Conservation (phyloP, 116 monocot species). For the Posidonia oceanica region DNA sequence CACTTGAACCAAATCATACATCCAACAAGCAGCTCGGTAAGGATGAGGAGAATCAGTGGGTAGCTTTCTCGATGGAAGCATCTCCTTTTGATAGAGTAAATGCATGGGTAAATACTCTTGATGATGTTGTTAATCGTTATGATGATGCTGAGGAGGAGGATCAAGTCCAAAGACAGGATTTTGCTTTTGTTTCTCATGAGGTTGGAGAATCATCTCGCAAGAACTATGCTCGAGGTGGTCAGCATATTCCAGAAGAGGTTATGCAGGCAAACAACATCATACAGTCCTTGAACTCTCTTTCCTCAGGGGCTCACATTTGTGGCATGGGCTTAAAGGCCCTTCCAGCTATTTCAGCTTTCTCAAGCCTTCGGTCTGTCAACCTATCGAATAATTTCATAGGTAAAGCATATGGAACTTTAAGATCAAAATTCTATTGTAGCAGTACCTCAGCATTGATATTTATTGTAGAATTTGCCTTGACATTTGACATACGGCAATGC, state of each 20-base stretch:
- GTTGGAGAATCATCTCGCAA: constrained; percentile 51
- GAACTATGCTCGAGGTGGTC: constrained; percentile 15
- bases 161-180: background rate
- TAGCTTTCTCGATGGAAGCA: constrained; percentile 49
- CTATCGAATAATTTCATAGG: constrained; percentile 84
- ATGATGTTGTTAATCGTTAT: constrained; percentile 10
- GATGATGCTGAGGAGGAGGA: constrained; percentile 18
- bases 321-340: constrained; percentile 82
- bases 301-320: constrained; percentile 66
- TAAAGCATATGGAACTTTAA: constrained; percentile 9
- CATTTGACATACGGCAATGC: too few relatives aligned
- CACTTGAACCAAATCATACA: constrained; percentile 30
- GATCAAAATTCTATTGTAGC: background rate
- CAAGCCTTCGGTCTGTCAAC: constrained; percentile 63
- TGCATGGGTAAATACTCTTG: constrained; percentile 89
- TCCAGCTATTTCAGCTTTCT: constrained; percentile 66
- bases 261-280: constrained; percentile 57
- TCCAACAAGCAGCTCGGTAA: constrained; percentile 13
- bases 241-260: constrained; percentile 35
- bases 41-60: constrained; percentile 47
- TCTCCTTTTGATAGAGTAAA: constrained; percentile 62
- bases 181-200: constrained; percentile 13
- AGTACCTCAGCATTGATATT: too few relatives aligned
- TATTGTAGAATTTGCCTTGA: too few relatives aligned
- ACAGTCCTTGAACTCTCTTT: constrained; percentile 56